Percentiles rank a stretch among this genome's conserved stretches.
phyloP scores from a whole-genome alignment of 2,329 filamentous ascomycete species.

The Hymenoscyphus fructigenus region DNA sequence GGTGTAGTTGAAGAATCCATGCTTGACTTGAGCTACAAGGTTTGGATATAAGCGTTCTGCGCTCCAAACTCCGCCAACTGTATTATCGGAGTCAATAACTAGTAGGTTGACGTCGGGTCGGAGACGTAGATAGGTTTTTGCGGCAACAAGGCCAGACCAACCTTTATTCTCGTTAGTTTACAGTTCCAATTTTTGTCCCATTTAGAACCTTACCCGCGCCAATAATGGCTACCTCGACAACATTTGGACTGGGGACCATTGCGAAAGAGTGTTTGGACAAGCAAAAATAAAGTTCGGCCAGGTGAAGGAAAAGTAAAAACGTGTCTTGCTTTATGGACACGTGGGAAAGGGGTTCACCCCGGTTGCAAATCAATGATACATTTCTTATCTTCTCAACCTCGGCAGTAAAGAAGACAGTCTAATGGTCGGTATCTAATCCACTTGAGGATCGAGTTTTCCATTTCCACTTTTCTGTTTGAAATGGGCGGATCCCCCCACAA shows the following conservation, averaged over 20 bases:
- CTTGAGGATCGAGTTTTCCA: not conserved
- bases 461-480: not conserved
- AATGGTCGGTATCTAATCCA: not conserved
- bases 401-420: no score
- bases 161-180: constrained; percentile 37
- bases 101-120: constrained; percentile 54
- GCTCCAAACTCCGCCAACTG: constrained; percentile 68
- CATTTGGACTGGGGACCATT: not conserved
- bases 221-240: constrained; percentile 5
- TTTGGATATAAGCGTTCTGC: constrained; percentile 64
- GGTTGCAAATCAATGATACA: not conserved
- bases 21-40: constrained; percentile 47
- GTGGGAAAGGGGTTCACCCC: no score
- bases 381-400: not conserved
- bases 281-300: not conserved
- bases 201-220: constrained; percentile 14
- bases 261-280: not conserved
- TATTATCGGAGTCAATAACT: constrained; percentile 55
- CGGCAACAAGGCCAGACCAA: constrained; percentile 56
- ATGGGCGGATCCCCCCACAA: not conserved
- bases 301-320: not conserved
- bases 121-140: constrained; percentile 58
- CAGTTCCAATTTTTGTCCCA: not conserved
- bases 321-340: no score
- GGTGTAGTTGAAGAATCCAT: constrained; percentile 39